These are phyloP conservation scores for Trametes gibbosa DNA, from an alignment of 768 basidiomycete species.

Conservation along the genomic window DNA sequence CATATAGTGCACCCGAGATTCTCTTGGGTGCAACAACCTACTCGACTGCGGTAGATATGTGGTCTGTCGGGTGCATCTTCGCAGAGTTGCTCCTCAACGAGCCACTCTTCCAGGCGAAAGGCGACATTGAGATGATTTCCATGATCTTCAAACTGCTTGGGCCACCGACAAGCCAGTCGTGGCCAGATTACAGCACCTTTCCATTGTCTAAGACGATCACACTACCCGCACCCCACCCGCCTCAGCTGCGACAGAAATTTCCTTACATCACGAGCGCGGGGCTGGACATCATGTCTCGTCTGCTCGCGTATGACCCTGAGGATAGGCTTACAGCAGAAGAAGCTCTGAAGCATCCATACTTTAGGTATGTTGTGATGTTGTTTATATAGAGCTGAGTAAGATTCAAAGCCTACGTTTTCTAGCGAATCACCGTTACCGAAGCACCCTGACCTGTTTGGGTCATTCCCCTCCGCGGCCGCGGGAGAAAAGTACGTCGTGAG, in stretches of 20 bases:
- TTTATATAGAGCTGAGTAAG: no score
- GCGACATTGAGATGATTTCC: constrained; percentile 86
- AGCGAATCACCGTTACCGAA: constrained; percentile 96
- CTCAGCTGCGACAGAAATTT: constrained; percentile 82
- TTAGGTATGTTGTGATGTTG: constrained; percentile 58
- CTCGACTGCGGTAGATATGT: constrained; percentile 95
- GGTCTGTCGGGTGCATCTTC: constrained; percentile 99
- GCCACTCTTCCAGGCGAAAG: constrained; percentile 96
- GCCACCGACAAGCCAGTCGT: constrained; percentile 80
- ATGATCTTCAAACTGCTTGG: constrained; percentile 97
- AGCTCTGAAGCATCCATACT: constrained; percentile 89
- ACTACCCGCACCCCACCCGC: constrained; percentile 70
- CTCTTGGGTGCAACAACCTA: constrained; percentile 91
- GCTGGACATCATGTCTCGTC: constrained; percentile 74
- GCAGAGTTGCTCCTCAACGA: constrained; percentile 94
- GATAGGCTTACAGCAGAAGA: constrained; percentile 85
- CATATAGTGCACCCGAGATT: constrained; percentile 85
- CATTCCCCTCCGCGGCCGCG: constrained; percentile 94
- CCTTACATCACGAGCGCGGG: constrained; percentile 81
- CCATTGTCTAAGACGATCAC: constrained; percentile 80
- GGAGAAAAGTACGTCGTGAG: constrained; percentile 93
- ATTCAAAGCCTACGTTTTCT: neutral
- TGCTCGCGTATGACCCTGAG: constrained; percentile 89
- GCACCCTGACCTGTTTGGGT: constrained; percentile 92
- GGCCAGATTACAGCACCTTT: constrained; percentile 81